phyloP scores from a whole-genome alignment of 2,329 filamentous ascomycete genomes.

The Cylindrodendrum hubeiense region DNA sequence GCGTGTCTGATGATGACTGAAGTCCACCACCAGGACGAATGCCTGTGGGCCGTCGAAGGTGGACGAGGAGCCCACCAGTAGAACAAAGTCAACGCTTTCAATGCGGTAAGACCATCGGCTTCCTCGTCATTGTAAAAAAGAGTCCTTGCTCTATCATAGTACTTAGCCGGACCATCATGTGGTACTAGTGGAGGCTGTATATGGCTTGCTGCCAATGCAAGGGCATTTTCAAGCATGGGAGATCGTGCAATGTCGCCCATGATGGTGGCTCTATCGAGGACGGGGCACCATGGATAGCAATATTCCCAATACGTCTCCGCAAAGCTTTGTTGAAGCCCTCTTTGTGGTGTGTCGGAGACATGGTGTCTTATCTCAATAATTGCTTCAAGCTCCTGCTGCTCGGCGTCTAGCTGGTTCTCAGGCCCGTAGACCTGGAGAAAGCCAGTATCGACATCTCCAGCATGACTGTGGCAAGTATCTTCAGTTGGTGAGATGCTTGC shows the following conservation, averaged over 20 bases:
- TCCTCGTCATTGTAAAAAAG: constrained; percentile 58
- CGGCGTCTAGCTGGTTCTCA: constrained; percentile 48
- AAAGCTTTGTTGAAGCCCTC: constrained; percentile 53
- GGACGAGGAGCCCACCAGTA: constrained; percentile 59
- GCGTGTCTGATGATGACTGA: constrained; percentile 57
- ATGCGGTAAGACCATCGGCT: constrained; percentile 48
- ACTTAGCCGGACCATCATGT: constrained; percentile 52
- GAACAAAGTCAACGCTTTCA: constrained; percentile 54
- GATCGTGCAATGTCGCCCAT: constrained; percentile 48
- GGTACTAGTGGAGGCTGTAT: constrained; percentile 56
- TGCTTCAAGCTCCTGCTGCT: constrained; percentile 46
- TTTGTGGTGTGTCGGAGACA: constrained; percentile 31
- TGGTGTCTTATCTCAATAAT: constrained; percentile 39
- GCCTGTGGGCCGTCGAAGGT: constrained; percentile 52
- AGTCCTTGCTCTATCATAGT: constrained; percentile 54
- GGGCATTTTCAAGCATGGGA: constrained; percentile 51
- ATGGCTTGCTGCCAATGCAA: constrained; percentile 55
- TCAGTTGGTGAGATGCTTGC: constrained; percentile 36
- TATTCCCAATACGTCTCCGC: constrained; percentile 57
- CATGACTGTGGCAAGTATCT: constrained; percentile 41
- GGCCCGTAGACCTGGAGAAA: constrained; percentile 51
- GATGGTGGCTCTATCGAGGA: constrained; percentile 50
- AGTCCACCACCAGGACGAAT: constrained; percentile 61
- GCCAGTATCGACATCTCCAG: constrained; percentile 50
- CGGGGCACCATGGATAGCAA: constrained; percentile 57